Percentiles rank a stretch among this genome's conserved stretches.
These are phyloP conservation scores for Globisporangium sylvaticum DNA, from an alignment of 352 stramenopile species.

Conservation along the genomic window DNA sequence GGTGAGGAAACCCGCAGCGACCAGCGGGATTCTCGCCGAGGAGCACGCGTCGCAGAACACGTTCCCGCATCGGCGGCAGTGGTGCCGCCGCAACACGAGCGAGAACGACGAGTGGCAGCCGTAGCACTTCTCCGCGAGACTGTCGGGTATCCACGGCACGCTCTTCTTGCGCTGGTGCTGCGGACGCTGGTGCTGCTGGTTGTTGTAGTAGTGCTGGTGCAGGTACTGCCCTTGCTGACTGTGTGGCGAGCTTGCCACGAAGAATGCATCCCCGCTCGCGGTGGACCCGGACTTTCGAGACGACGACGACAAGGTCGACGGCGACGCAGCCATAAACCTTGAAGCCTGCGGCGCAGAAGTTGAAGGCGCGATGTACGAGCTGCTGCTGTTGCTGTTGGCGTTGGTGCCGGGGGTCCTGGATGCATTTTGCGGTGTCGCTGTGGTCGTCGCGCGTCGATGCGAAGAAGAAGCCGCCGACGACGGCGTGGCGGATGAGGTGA, in stretches of 20 bases:
- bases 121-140: constrained; percentile 76
- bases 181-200: constrained; percentile 6
- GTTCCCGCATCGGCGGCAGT: constrained; percentile 85
- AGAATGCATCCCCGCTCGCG: constrained; percentile 5
- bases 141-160: constrained; percentile 81
- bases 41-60: constrained; percentile 90
- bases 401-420: not conserved
- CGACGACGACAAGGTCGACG: constrained; percentile 8
- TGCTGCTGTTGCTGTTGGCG: not conserved
- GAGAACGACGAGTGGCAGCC: constrained; percentile 58
- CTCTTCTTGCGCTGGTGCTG: constrained; percentile 33
- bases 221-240: constrained; percentile 15
- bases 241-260: constrained; percentile 6
- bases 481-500: not conserved
- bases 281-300: constrained; percentile 6
- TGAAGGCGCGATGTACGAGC: constrained; percentile 6
- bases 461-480: not conserved
- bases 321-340: not conserved
- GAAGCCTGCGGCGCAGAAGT: constrained; percentile 8
- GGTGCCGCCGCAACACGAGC: constrained; percentile 76
- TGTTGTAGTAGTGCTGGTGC: constrained; percentile 25
- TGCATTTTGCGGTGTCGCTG: not conserved
- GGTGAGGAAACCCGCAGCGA: constrained; percentile 57
- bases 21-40: constrained; percentile 71
- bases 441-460: not conserved